Conservation (phyloP, 495 filamentous ascomycete species). For the Penicillium flavigenum region DNA sequence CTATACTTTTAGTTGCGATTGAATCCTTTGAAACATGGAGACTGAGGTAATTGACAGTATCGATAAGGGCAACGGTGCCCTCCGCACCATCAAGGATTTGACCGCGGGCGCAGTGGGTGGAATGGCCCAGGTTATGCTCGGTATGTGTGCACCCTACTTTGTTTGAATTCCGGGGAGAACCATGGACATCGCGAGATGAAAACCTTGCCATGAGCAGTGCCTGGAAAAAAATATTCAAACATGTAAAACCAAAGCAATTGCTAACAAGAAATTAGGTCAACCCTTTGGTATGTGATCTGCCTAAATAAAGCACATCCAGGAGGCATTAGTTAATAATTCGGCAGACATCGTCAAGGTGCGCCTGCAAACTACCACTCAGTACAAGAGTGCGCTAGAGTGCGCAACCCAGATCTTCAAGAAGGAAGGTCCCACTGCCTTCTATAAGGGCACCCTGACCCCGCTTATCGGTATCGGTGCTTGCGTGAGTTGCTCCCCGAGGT, state of each 20-base stretch:
- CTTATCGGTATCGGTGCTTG: constrained; percentile 95
- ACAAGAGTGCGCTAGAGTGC: constrained; percentile 74
- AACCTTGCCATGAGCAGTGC: background rate
- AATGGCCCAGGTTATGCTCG: constrained; percentile 89
- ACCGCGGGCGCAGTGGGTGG: constrained; percentile 89
- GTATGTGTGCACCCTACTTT: constrained; percentile 53
- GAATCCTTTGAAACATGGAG: constrained; percentile 30
- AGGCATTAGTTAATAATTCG: constrained; percentile 19
- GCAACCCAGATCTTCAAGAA: constrained; percentile 80
- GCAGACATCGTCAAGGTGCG: constrained; percentile 97
- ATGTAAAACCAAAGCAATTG: constrained; percentile 10
- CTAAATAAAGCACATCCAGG: background rate
- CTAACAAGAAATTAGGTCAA: constrained; percentile 65
- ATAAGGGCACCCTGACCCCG: constrained; percentile 97
- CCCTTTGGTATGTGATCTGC: constrained; percentile 66
- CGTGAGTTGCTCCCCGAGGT: constrained; percentile 46
- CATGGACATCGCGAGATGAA: background rate
- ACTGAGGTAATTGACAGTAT: constrained; percentile 41
- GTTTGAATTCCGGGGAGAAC: background rate
- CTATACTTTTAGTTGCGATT: constrained; percentile 11
- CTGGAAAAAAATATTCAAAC: background rate
- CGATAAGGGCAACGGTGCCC: constrained; percentile 39
- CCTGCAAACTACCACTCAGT: constrained; percentile 81
- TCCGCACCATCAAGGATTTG: constrained; percentile 82
- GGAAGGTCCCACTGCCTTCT: constrained; percentile 90